Base-by-base conservation (phyloP, 2,329 filamentous ascomycete species). In the Colletotrichum trifolii region DNA sequence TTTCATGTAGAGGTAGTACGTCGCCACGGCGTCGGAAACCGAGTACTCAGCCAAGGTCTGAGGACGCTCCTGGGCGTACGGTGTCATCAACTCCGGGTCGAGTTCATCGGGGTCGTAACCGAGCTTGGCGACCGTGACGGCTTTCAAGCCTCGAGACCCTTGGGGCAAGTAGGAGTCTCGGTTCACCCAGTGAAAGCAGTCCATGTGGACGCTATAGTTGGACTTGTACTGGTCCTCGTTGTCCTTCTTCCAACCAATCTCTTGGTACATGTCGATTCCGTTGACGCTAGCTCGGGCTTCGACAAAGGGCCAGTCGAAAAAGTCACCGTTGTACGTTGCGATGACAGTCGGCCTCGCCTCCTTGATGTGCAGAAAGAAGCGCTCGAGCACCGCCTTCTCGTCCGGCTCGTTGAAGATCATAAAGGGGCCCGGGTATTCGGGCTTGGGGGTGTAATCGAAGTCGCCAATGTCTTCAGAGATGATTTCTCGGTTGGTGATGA, bases 1-100 rank as follows among this genome's bases (percentile, higher is more conserved):
- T 90, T 99, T 99, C 96, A 99, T 99, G 85, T 99, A 99, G 67
- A 99, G 82, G 75, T 99, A 99, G 76, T 99, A 99, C 0, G 96
- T 99, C 25, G 96, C 96, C 54, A 99, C 96, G 9, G 96, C 96
- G 84, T 99, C 96, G 73, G 96, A 99, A 48, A 99, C 96, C 0
- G 96, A 99, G 79, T 99, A 99, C 74, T 99, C 96, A 8, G 96
- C 95, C 55, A 99, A 83, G 0, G 93, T 97, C 75, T 99, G 96
- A 0, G 96, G 96, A 69, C 93, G 87, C 79, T 99, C 96, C 66
- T 84, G 89, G 13, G 96, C 96, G 86, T 91, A 92, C 6, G 92
- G 93, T 54, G 94, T 96, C 96, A 99, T 99, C 70, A 99, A 81
- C 78, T 99, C 96, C 0, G 96, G 96, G 73, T 99, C 96, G 66